Percentiles rank a stretch among this genome's conserved stretches.
Evolutionary conservation across 78 protist species (phyloP).

Genomic region (Parvularia atlantis): DNA sequence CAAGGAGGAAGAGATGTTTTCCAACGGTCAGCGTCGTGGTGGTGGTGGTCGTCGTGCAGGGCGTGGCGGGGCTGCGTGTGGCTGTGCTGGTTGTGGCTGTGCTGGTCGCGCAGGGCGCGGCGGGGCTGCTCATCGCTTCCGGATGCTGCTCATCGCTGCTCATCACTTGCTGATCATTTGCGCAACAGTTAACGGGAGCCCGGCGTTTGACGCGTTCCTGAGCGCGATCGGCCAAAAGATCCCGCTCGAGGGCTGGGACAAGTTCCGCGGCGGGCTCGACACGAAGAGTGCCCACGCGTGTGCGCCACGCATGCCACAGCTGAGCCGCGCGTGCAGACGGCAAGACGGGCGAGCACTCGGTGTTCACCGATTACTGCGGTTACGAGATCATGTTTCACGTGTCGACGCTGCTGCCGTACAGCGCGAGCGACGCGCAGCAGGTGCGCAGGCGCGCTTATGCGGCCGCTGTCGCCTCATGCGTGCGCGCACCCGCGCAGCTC

Average conservation of each 20-base stretch:
- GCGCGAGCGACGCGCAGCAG: slow-evolving; percentile 48
- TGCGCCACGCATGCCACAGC: background rate
- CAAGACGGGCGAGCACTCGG: slow-evolving; percentile 43
- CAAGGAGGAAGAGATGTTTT: slow-evolving; percentile 28
- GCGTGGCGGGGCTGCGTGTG: too few relatives aligned
- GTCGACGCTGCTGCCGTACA: slow-evolving; percentile 46
- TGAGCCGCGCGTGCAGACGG: too few relatives aligned
- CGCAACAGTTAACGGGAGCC: background rate
- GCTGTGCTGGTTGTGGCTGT: too few relatives aligned
- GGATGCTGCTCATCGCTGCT: background rate
- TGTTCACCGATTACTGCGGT: slow-evolving; percentile 19
- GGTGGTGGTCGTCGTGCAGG: too few relatives aligned
- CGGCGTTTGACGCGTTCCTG: slow-evolving; percentile 26
- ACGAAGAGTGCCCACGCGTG: background rate
- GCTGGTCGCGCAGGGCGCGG: background rate
- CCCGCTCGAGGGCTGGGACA: slow-evolving; percentile 35
- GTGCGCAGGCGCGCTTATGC: too few relatives aligned
- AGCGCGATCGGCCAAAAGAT: slow-evolving; percentile 34
- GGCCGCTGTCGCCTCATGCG: too few relatives aligned
- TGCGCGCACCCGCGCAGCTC: too few relatives aligned
- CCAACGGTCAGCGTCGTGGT: slow-evolving; percentile 7
- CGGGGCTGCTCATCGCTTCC: background rate
- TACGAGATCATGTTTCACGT: slow-evolving; percentile 76
- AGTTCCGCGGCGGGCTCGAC: slow-evolving; percentile 60
- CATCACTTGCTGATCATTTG: too few relatives aligned